phyloP scores from a whole-genome alignment of 2,329 filamentous ascomycete genomes.

The Endothia cerciana region DNA sequence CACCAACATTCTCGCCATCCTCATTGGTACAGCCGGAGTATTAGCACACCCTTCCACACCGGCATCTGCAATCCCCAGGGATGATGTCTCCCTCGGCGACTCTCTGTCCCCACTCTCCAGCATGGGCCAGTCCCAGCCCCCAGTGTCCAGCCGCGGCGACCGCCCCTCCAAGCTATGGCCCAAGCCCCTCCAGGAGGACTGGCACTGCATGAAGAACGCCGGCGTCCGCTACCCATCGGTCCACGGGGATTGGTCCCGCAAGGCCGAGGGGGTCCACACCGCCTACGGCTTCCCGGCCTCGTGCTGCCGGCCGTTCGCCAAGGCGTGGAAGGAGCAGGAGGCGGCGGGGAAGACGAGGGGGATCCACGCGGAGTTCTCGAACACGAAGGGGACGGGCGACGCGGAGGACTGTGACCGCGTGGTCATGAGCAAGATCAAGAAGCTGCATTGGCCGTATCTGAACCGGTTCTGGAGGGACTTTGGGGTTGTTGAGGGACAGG shows the following conservation, averaged over 20 bases:
- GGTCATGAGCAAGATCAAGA: constrained; percentile 8
- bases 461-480: constrained; percentile 6
- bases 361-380: constrained; percentile 5
- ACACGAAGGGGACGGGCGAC: neutral
- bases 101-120: neutral
- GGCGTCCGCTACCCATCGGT: neutral
- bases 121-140: neutral
- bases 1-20: neutral
- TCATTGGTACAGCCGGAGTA: neutral
- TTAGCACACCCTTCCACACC: neutral
- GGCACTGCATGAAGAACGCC: neutral
- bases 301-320: neutral
- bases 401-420: neutral
- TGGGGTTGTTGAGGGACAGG: neutral
- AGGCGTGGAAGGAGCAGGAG: neutral
- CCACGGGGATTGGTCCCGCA: constrained; percentile 4
- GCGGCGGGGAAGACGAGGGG: constrained; percentile 1
- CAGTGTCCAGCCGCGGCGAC: neutral
- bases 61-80: neutral
- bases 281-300: neutral
- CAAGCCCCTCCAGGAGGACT: constrained; percentile 4
- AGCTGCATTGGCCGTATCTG: neutral
- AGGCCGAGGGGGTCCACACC: neutral
- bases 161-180: constrained; percentile 2
- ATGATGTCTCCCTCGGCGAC: neutral